Conservation (phyloP, 345 rosid species). For the Hirschfeldia incana region DNA sequence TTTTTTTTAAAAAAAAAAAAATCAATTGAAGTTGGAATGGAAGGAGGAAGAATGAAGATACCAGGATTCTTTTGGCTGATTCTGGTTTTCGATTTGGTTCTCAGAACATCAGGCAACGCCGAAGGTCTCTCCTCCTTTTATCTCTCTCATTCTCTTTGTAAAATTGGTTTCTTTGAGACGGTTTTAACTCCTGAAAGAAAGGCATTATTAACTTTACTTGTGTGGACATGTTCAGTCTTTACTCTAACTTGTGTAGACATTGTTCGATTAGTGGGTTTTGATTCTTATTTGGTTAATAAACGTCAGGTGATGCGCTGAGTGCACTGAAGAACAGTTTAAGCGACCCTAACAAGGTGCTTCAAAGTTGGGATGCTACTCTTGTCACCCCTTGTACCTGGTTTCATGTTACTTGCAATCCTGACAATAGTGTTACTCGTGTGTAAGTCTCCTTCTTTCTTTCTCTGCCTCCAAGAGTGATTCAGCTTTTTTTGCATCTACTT, state of each 20-base stretch:
- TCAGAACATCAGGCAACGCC: constrained; percentile 58
- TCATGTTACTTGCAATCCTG: constrained; percentile 85
- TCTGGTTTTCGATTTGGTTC: constrained; percentile 48
- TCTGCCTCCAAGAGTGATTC: too few species aligned
- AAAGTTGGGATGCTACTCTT: constrained; percentile 93
- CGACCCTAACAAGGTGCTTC: constrained; percentile 83
- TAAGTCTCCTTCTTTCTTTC: constrained; percentile 40
- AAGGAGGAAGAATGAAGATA: constrained; percentile 41
- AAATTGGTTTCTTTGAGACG: neutral
- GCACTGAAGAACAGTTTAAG: constrained; percentile 61
- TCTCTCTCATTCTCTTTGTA: neutral
- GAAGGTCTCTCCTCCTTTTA: constrained; percentile 52
- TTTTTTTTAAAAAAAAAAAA: too few species aligned
- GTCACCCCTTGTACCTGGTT: constrained; percentile 95
- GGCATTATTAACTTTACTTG: too few species aligned
- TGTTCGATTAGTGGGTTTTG: neutral
- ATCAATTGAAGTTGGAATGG: constrained; percentile 23
- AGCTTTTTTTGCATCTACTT: neutral
- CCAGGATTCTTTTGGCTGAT: constrained; percentile 48
- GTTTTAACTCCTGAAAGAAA: neutral
- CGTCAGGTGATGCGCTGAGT: constrained; percentile 80
- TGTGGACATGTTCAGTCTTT: too few species aligned
- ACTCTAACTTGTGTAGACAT: too few species aligned
- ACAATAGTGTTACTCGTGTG: constrained; percentile 85
- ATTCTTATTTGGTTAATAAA: neutral